Base-by-base conservation (phyloP, 371 early-diverging fungal species). In the Zancudomyces culisetae region DNA sequence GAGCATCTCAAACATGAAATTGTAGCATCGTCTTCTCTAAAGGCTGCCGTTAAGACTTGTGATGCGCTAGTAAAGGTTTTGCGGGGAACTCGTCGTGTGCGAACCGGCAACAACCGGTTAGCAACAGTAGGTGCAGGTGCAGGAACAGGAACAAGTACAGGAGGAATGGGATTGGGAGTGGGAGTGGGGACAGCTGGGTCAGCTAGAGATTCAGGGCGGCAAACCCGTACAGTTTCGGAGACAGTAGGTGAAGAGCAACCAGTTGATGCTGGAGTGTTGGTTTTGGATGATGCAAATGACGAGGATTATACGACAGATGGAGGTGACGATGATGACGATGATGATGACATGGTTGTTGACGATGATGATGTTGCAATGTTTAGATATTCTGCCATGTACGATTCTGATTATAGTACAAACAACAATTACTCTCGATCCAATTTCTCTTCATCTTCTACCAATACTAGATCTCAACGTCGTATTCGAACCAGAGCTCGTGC, bases 261-360 rank as follows among this genome's bases (percentile, higher is more conserved):
- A 55, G 68, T 50, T 54, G 56, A 30, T 55, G 64, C 53, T 53
- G 71, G 50, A n/a, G n/a, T n/a, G n/a, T n/a, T n/a, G n/a, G n/a
- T n/a, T n/a, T n/a, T n/a, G 56, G 77, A 56, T 57, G 75, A 56
- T 43, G 71, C 56, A 58, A 72, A 51, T 55, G 75, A 63, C 48
- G 69, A 62, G 51, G 70, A 56, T 51, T 62, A 51, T 19, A 63
- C 68, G 2, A 78, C 72, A 6, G 76, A 71, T 4, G 64, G 64
- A 27, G 72, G 71, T 35, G 49, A 65, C 49, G 71, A 68, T 0
- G 64, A 59, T 19, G 71, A 72, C 20, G 55, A 64, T 50, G 63
- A 35, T 15, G 35, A 35, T 35, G 35, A 35, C 6, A 15, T 10
- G 35, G 35, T 10, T 10, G 35, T 10, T 10, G 35, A 35, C 10